Evolutionary conservation across 2,329 filamentous ascomycete genomes (phyloP), one percentile per base, ranked within the genome.

Genomic region (Beauveria asiatica): DNA sequence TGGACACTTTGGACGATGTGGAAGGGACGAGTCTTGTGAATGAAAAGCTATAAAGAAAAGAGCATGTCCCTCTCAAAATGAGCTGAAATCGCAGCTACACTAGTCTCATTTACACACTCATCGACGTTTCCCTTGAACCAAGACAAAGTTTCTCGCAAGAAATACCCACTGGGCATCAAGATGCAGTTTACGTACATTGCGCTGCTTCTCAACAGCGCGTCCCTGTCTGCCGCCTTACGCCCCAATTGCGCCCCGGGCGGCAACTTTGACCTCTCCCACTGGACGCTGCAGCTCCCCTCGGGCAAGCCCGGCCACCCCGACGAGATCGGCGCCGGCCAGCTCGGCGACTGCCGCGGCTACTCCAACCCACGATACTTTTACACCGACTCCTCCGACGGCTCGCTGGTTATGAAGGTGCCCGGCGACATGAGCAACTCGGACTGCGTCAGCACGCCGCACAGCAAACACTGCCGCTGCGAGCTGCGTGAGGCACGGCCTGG

Each of bases 401-500:
- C 69, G 3, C 61, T 77, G 1, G 71, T 75, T 23, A 71, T 75
- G 68, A 74, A 72, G 65, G 74, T 76, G 1, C 72, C 74, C 1
- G 73, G 73, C 9, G 70, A 70, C 10, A 66, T 69, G 1, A 62
- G 63, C 17, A 65, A 58, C 33, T 64, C 70, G 1, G 66, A 64
- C 8, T 77, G 74, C 61, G 73, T 75, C 8, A 76, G 69, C 2
- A 77, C 75, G 0, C 62, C 69, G 1, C 70, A 75, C 66, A 75
- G 73, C 65, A 60, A 71, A 50, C 75, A 77, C 63, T 77, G 75
- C 64, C 74, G 74, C 30, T 75, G 72, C 10, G 75, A 77, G 64
- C 66, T 78, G 13, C 73, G 74, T 19, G 75, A 78, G 66, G 60
- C 56, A 17, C 65, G 55, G 33, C 73, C 72, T 1, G 67, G 54